Conservation (phyloP, 805 yeast genomes). For the Lachancea nothofagi region DNA sequence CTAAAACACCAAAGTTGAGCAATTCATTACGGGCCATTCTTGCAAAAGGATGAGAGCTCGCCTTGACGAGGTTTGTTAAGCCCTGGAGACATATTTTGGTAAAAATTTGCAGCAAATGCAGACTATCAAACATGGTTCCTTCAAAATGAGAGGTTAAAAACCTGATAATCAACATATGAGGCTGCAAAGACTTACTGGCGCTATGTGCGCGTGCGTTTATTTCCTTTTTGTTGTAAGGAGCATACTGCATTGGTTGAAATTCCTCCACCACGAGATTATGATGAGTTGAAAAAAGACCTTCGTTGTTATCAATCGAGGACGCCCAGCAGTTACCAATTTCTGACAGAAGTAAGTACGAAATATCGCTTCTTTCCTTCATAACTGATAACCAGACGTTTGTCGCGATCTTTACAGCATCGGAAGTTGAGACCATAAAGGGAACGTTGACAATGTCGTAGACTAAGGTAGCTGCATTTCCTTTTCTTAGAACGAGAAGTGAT, state of each 20-base stretch:
- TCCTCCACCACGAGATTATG: slow-evolving; percentile 57
- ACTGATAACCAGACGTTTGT: slow-evolving; percentile 77
- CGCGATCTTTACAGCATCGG: slow-evolving; percentile 55
- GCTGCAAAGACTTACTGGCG: slow-evolving; percentile 48
- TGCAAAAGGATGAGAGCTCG: slow-evolving; percentile 80
- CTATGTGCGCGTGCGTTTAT: slow-evolving; percentile 47
- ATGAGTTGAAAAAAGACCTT: slow-evolving; percentile 59
- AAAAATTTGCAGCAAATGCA: slow-evolving; percentile 61
- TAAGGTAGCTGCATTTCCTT: slow-evolving; percentile 37
- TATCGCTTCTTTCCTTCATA: slow-evolving; percentile 56
- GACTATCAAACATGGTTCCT: slow-evolving; percentile 68
- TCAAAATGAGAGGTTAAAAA: slow-evolving; percentile 74
- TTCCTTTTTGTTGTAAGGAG: slow-evolving; percentile 68
- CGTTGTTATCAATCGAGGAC: slow-evolving; percentile 47
- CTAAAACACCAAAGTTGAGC: slow-evolving; percentile 59
- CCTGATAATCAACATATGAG: slow-evolving; percentile 64
- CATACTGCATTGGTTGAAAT: slow-evolving; percentile 74
- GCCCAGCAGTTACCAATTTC: slow-evolving; percentile 71
- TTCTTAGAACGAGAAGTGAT: slow-evolving; percentile 37
- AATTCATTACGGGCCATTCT: slow-evolving; percentile 71
- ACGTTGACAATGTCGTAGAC: slow-evolving; percentile 49
- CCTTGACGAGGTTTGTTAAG: slow-evolving; percentile 44
- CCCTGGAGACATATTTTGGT: slow-evolving; percentile 56
- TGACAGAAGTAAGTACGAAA: slow-evolving; percentile 55
- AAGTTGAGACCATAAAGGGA: slow-evolving; percentile 65